Evolutionary conservation across 2,329 filamentous ascomycete species (phyloP).

Genomic region (Ilyonectria robusta): DNA sequence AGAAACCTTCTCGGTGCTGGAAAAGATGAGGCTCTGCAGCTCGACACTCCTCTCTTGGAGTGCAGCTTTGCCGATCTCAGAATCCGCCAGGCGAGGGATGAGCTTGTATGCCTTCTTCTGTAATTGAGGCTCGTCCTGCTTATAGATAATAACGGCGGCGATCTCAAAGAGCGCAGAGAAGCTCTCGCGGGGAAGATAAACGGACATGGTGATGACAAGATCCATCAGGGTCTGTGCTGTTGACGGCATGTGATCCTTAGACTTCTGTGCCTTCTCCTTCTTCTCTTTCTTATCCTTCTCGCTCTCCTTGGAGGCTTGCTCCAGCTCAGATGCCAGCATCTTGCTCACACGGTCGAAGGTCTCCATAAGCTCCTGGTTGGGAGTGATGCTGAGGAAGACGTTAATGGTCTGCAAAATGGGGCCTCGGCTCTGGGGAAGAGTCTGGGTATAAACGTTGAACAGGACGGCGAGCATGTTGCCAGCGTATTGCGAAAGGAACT

Average conservation of each 20-base stretch:
- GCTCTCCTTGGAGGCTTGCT: constrained; percentile 62
- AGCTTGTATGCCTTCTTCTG: constrained; percentile 99
- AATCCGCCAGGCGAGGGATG: constrained; percentile 89
- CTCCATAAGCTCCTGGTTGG: constrained; percentile 82
- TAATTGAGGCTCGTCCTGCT: constrained; percentile 87
- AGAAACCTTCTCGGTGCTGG: constrained; percentile 86
- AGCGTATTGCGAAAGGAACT: constrained; percentile 84
- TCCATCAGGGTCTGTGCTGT: constrained; percentile 97
- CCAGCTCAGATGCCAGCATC: constrained; percentile 83
- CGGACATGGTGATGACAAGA: constrained; percentile 94
- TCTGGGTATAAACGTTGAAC: constrained; percentile 99
- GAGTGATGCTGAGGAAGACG: constrained; percentile 90
- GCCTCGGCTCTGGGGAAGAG: constrained; percentile 90
- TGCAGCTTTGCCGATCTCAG: constrained; percentile 81
- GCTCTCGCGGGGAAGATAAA: constrained; percentile 90
- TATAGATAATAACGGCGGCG: constrained; percentile 85
- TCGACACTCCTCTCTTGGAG: constrained; percentile 82
- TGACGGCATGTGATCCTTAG: constrained; percentile 85
- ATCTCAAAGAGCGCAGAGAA: constrained; percentile 90
- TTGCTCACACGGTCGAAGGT: constrained; percentile 90
- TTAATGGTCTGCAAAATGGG: constrained; percentile 96
- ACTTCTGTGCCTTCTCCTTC: constrained; percentile 74
- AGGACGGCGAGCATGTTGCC: constrained; percentile 94
- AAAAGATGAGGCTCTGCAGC: constrained; percentile 85
- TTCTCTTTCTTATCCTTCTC: constrained; percentile 74